These are phyloP conservation scores for Fusarium sp. DNA, from an alignment of 2,329 filamentous ascomycete genomes.

Conservation along the genomic window DNA sequence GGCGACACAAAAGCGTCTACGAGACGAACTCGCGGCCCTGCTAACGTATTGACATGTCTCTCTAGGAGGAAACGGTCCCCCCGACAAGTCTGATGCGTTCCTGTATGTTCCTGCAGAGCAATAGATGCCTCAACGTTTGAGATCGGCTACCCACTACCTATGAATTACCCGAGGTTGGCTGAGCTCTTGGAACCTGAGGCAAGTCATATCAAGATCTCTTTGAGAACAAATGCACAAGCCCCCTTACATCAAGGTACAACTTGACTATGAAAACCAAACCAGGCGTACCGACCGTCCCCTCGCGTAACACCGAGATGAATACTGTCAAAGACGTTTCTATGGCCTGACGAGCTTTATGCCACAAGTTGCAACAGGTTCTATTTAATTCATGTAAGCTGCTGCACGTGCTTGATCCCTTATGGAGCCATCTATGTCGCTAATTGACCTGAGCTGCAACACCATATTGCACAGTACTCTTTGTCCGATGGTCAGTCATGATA, in stretches of 20 bases:
- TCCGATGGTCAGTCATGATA: conserved; percentile 13
- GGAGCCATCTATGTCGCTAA: neutral
- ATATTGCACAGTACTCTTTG: neutral
- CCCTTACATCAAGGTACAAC: neutral
- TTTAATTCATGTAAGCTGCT: conserved; percentile 9
- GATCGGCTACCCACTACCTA: neutral
- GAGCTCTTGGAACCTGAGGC: neutral
- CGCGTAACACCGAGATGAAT: conserved; percentile 14
- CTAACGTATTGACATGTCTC: neutral
- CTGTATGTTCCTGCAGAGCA: neutral
- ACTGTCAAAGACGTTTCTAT: conserved; percentile 14
- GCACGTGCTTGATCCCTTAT: conserved; percentile 2
- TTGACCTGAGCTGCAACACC: neutral
- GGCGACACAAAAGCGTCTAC: conserved; percentile 1
- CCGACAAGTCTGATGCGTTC: conserved; percentile 2
- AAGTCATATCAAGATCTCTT: neutral
- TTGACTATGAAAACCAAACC: neutral
- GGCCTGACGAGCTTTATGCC: conserved; percentile 8
- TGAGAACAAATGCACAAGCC: neutral
- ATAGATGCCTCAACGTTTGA: neutral
- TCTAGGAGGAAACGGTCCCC: neutral
- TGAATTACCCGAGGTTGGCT: neutral
- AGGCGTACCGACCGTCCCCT: neutral
- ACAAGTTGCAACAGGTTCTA: conserved; percentile 14
- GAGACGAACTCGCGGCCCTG: neutral